Evolutionary conservation across 2,329 filamentous ascomycete species (phyloP), one percentile per base, ranked within the genome.

Genomic region (Cladosporium austrohemisphaericum): DNA sequence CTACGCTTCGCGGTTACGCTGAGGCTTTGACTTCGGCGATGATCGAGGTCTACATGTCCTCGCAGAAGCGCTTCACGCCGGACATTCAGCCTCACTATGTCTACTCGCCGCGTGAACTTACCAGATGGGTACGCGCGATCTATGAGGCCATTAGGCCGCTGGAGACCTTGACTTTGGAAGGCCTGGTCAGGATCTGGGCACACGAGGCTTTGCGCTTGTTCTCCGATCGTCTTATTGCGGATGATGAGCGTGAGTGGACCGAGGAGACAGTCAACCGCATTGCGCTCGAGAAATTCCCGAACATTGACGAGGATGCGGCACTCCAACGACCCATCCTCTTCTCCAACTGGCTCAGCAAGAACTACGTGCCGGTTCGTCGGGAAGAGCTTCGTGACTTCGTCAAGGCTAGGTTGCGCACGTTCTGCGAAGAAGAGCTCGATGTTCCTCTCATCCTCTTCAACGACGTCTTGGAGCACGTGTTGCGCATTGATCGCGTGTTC

Each of bases 361-460:
- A 99, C 68, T 99, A 99, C 64, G 83, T 97, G 9, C 93, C 93
- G 5, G 93, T 99, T 31, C 90, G 95, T 62, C 87, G 93, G 58
- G 93, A 98, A 65, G 86, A 94, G 62, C 77, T 99, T 29, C 85
- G 94, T 59, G 93, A 97, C 58, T 98, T 97, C 60, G 93, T 98
- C 67, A 97, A 96, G 72, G 93, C 93, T 44, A 85, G 93, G 64
- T 80, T 99, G 52, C 92, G 87, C 75, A 98, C 93, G 0, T 99
- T 99, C 78, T 99, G 93, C 65, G 94, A 99, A 65, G 93, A 99
- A 76, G 94, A 98, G 67, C 91, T 99, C 11, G 93, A 99, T 68
- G 94, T 98, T 44, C 93, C 94, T 28, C 80, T 99, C 41, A 95
- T 99, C 56, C 76, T 98, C n/a, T 99, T 98, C 76, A 97, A 99